Evolutionary conservation across 306 rosid genomes (phyloP).

Genomic region (Delonix regia): DNA sequence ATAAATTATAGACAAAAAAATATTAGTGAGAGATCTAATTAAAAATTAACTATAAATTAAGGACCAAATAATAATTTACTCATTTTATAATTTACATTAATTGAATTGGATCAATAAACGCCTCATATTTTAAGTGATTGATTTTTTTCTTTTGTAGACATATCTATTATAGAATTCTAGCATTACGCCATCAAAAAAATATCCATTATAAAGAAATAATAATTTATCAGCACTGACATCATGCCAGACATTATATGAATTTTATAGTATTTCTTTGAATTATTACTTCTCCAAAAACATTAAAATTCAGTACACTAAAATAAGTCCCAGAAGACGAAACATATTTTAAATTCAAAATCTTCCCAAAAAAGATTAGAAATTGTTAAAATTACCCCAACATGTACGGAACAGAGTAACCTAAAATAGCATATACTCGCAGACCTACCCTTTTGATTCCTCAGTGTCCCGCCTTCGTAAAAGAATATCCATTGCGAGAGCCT

Average conservation of each 20-base stretch:
- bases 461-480: not conserved
- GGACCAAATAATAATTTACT: too few relatives aligned
- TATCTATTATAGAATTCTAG: too few relatives aligned
- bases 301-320: not conserved
- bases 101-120: too few relatives aligned
- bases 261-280: not conserved
- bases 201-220: too few relatives aligned
- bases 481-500: conserved; percentile 30
- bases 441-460: conserved; percentile 15
- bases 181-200: too few relatives aligned
- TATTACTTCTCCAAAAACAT: not conserved
- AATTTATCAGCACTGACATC: not conserved
- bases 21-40: too few relatives aligned
- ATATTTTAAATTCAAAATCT: not conserved
- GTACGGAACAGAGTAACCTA: not conserved
- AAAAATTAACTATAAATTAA: too few relatives aligned
- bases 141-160: too few relatives aligned
- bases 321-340: not conserved
- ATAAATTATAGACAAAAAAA: too few relatives aligned
- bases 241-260: not conserved
- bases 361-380: not conserved
- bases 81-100: too few relatives aligned
- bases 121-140: too few relatives aligned
- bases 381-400: not conserved
- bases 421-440: not conserved